Base-by-base conservation (phyloP, 768 basidiomycete genomes). In the Suillus cothurnatus region DNA sequence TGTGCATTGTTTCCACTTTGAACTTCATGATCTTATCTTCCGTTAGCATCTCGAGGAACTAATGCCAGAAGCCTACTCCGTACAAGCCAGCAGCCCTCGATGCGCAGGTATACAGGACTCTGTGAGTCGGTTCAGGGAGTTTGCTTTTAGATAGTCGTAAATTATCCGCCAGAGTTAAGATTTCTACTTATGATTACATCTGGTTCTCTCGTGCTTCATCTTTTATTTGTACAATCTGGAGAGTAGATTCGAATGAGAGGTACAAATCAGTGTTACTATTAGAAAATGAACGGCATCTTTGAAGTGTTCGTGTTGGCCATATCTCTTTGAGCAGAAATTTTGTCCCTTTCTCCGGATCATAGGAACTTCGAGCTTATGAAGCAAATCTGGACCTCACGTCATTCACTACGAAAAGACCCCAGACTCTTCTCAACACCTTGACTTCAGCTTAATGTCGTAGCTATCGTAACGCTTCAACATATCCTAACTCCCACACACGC, bases 1-100 rank as follows among this genome's bases (percentile, higher is more conserved):
- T 65, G 85, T 68, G 17, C 66, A 9, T 36, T 26, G 26, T 39
- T 21, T 15, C 19, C 59, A 5, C 17, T 52, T 32, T 32, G 19
- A 47, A 19, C 19, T 38, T 17, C 17, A 26, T 52, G 19, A 62
- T 26, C 45, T 23, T 32, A 32, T 14, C 6, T 50, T 28, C 32
- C 31, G 36, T 6, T 66, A 88, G 88, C 74, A 79, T 66, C 78
- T 92, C 15, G 78, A 87, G 63, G 79, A 82, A 62, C 76, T 81
- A 4, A 76, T 92, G 0, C 86, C 87, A 1, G 85, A 87, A 61
- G 90, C 83, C 0, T 84, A 87, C 55, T 73, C 81, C 0, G 81
- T 88, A 36, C 79, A 84, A 28, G 82, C 85, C 5, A 78, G 81
- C 23, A 92, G 83, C 63, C 82, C 88, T 0, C 81, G 82, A 41